phyloP scores from a whole-genome alignment of 768 basidiomycete genomes.

The Pseudohyphozyma bogoriensis region DNA sequence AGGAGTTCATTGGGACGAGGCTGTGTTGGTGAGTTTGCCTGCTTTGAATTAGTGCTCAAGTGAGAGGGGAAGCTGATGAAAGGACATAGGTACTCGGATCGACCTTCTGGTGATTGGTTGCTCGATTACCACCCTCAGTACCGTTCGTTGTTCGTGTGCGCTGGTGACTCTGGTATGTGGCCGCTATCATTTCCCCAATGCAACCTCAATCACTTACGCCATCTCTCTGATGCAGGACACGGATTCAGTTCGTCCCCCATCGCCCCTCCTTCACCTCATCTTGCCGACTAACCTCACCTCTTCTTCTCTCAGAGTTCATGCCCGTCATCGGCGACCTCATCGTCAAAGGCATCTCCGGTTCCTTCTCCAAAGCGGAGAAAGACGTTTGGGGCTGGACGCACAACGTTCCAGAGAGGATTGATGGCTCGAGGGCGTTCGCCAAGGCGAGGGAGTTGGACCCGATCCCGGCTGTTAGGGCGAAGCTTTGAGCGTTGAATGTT shows the following conservation, averaged over 20 bases:
- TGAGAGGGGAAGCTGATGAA: neutral
- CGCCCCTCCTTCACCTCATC: neutral
- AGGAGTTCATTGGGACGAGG: slow-evolving; percentile 60
- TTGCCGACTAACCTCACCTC: neutral
- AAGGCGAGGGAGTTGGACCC: too few species aligned
- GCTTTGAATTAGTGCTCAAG: neutral
- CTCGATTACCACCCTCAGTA: slow-evolving; percentile 62
- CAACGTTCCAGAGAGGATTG: too few species aligned
- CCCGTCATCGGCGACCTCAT: slow-evolving; percentile 73
- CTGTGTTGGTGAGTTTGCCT: slow-evolving; percentile 65
- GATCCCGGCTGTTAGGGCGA: too few species aligned
- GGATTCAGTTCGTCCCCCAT: slow-evolving; percentile 58
- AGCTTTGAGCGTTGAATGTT: too few species aligned
- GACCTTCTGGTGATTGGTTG: slow-evolving; percentile 77
- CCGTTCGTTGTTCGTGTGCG: slow-evolving; percentile 60
- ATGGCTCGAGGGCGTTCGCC: too few species aligned
- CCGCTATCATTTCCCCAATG: too few species aligned
- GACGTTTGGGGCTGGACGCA: too few species aligned
- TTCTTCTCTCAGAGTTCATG: slow-evolving; percentile 54
- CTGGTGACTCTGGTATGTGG: too few species aligned
- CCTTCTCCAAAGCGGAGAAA: too few species aligned
- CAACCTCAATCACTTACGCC: too few species aligned
- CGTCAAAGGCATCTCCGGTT: slow-evolving; percentile 33
- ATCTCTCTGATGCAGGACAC: too few species aligned
- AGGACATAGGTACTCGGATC: slow-evolving; percentile 69